These are phyloP conservation scores for Candida ortonii DNA, from an alignment of 805 yeast genomes.

Conservation along the genomic window DNA sequence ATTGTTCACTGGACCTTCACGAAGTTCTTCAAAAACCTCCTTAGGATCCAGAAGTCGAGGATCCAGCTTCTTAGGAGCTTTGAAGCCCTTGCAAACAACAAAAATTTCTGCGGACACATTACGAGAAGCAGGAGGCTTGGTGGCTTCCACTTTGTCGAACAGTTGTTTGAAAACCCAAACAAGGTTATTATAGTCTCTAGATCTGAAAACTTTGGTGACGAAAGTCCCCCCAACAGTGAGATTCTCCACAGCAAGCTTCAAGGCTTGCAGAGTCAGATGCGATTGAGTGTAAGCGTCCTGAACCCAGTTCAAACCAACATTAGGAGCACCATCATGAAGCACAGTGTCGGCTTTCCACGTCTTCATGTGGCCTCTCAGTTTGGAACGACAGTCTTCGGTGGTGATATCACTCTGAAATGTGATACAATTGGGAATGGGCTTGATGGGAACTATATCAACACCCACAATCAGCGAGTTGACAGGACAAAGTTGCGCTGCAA, in stretches of 20 bases:
- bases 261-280: constrained; percentile 89
- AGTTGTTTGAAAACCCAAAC: constrained; percentile 97
- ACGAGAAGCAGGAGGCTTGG: constrained; percentile 98
- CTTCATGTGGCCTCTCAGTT: constrained; percentile 90
- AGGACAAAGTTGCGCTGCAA: constrained; percentile 91
- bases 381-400: constrained; percentile 95
- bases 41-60: constrained; percentile 89
- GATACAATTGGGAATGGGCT: constrained; percentile 90
- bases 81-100: constrained; percentile 93
- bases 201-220: constrained; percentile 94
- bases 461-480: constrained; percentile 91
- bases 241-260: constrained; percentile 92
- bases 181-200: constrained; percentile 96
- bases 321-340: constrained; percentile 99
- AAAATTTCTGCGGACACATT: constrained; percentile 98
- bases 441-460: constrained; percentile 98
- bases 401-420: constrained; percentile 97
- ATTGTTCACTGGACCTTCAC: constrained; percentile 68
- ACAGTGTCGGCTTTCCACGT: constrained; percentile 99
- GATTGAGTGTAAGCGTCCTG: constrained; percentile 99
- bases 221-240: constrained; percentile 89
- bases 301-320: constrained; percentile 99
- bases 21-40: constrained; percentile 91
- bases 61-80: constrained; percentile 93
- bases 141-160: constrained; percentile 95